phyloP scores from a whole-genome alignment of 78 protist genomes.

The Diacronema lutheri region DNA sequence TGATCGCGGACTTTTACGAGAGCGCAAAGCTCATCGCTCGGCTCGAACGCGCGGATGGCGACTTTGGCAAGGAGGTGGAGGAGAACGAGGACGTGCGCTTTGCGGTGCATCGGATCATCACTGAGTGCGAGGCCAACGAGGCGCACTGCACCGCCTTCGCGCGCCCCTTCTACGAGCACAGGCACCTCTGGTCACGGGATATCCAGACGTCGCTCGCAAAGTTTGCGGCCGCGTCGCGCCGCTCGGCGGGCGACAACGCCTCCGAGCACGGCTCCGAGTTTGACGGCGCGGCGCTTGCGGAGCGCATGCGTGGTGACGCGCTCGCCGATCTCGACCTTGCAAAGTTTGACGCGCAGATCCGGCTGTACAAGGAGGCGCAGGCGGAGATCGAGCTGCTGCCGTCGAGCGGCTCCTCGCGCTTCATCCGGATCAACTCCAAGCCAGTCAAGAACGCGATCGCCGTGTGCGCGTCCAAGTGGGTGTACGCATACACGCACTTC shows the following conservation, averaged over 20 bases:
- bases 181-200: slow-evolving; percentile 36
- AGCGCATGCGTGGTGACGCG: background rate
- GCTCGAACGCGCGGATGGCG: slow-evolving; percentile 53
- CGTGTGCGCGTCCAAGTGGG: slow-evolving; percentile 45
- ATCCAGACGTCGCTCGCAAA: slow-evolving; percentile 16
- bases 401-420: background rate
- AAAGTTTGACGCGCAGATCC: slow-evolving; percentile 50
- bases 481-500: slow-evolving; percentile 23
- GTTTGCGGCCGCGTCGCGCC: background rate
- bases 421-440: slow-evolving; percentile 56
- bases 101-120: background rate
- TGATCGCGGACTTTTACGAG: too few relatives aligned
- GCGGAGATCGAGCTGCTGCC: slow-evolving; percentile 8
- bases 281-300: background rate
- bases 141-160: slow-evolving; percentile 10
- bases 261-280: background rate
- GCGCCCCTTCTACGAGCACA: background rate
- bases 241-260: background rate
- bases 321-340: background rate
- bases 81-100: slow-evolving; percentile 16
- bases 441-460: slow-evolving; percentile 44
- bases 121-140: background rate
- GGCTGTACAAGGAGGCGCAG: slow-evolving; percentile 2
- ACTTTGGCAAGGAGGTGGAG: slow-evolving; percentile 29
- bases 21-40: slow-evolving; percentile 24